Base-by-base conservation (phyloP, 2,329 filamentous ascomycete species). In the Aspergillus thermomutatus region DNA sequence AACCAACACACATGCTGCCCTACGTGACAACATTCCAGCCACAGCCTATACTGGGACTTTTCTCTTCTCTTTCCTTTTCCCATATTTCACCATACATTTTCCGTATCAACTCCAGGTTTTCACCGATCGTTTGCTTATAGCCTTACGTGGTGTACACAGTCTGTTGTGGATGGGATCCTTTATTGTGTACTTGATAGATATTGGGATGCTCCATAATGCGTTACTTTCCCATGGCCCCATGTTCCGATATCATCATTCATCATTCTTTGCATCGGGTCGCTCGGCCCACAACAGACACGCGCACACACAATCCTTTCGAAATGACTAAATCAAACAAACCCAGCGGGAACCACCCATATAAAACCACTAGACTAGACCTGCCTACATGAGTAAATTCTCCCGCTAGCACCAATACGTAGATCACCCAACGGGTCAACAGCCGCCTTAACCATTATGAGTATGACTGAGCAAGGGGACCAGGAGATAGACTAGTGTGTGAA, bases 21-120 rank as follows among this genome's bases (percentile, higher is more conserved):
- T 63, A 61, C 59, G 61, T 63, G 59, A 63, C 61, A 61, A 63
- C 59, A 63, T 63, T 63, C 61, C 61, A 60, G 59, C 61, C 61
- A 57, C 57, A 52, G 52, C 57, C 48, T 59, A 53, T 21, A 27
- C 23, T 48, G 46, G 11, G 23, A 17, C 40, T 50, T n/a, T 37
- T 37, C 19, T 14, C 14, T 4, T 37, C 28, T 48, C 28, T 40
- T 37, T 49, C 14, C 28, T 27, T 23, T 26, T 31, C 50, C 52
- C 51, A 31, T 57, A 50, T 45, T 45, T 21, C 19, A n/a, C 43
- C 31, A 34, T 28, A 27, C 53, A 28, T 49, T 37, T 49, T 23
- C 10, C 7, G 46, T 19, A 26, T 49, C 28, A 19, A 27, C 19
- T 43, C 53, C 61, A 56, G 58, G 55, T 37, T 52, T 7, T 37